phyloP scores from a whole-genome alignment of 1,139 yeast genomes.

The Pichia sp. region DNA sequence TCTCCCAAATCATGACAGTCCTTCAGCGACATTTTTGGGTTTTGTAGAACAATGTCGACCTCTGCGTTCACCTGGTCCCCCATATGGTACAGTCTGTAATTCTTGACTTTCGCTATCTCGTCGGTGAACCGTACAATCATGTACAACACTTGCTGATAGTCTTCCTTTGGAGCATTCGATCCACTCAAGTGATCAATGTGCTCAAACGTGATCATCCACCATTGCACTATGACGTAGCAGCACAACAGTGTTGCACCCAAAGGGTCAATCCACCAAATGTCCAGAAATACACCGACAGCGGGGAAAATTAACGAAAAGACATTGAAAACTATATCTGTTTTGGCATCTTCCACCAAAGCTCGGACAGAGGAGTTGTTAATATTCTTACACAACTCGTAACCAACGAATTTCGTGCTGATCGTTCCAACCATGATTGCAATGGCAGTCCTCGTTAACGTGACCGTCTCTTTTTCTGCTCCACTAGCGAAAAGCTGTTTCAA shows the following conservation, averaged over 20 bases:
- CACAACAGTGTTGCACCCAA: constrained; percentile 65
- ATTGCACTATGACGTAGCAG: constrained; percentile 56
- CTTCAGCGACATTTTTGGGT: constrained; percentile 48
- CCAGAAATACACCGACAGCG: constrained; percentile 46
- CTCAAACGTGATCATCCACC: constrained; percentile 59
- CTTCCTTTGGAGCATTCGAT: constrained; percentile 59
- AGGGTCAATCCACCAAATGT: constrained; percentile 72
- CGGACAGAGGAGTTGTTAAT: constrained; percentile 65
- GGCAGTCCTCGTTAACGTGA: constrained; percentile 51
- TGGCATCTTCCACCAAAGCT: constrained; percentile 79
- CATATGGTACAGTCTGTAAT: constrained; percentile 69
- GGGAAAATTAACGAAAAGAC: constrained; percentile 70
- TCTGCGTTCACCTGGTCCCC: constrained; percentile 77
- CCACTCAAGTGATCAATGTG: constrained; percentile 76
- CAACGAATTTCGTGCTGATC: constrained; percentile 53
- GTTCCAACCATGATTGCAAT: constrained; percentile 59
- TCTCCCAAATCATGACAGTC: constrained; percentile 82
- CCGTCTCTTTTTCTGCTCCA: constrained; percentile 33
- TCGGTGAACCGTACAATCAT: constrained; percentile 68
- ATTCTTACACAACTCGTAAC: constrained; percentile 64
- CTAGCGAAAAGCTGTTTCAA: constrained; percentile 32
- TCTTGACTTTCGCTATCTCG: constrained; percentile 59
- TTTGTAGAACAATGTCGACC: constrained; percentile 60
- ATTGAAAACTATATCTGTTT: constrained; percentile 72
- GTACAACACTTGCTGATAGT: constrained; percentile 63